Base-by-base conservation (phyloP, 306 rosid species). In the Inga leiocalycina region DNA sequence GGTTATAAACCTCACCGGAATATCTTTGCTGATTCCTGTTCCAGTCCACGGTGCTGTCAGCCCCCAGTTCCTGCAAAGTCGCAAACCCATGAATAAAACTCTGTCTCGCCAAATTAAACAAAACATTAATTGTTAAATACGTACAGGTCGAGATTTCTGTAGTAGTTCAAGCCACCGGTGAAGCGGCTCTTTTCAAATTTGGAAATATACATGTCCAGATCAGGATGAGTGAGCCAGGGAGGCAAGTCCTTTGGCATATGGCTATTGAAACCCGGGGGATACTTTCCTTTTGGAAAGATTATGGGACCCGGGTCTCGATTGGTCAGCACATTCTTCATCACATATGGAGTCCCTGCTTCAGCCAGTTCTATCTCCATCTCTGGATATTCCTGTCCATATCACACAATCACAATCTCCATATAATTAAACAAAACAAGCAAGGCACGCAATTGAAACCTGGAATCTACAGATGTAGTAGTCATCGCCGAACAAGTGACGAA, bases 101-200 rank as follows among this genome's bases (percentile, higher is more conserved):
- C 22, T 2, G 32, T 8, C 61, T 54, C 9, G 10, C n/a, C 2
- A 19, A 54, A 17, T n/a, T 3, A 54, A 8, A 6, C n/a, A 39
- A 39, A 6, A 54, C 19, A 13, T 48, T 17, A 13, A 13, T 39
- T 39, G 43, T 39, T 6, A 39, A 6, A 6, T 16, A 14, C 54
- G 54, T 54, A 82, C 78, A 0, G 2, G 81, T 77, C 73, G 1
- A 76, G 46, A 46, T 34, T 56, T 69, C 79, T 49, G 24, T 86
- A 76, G 82, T 86, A 86, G 84, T 83, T 86, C 79, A 83, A 75
- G 2, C 74, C 80, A n/a, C 82, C 84, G 6, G 80, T 79, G 86
- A 83, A 83, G 39, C 89, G 79, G 8, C 71, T 83, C 76, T 76
- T 43, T 8, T 76, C 74, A 45, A 86, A 86, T 76, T 83, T 83